Conservation (phyloP, 2,329 filamentous ascomycete species). For the Colletotrichum coccodes region DNA sequence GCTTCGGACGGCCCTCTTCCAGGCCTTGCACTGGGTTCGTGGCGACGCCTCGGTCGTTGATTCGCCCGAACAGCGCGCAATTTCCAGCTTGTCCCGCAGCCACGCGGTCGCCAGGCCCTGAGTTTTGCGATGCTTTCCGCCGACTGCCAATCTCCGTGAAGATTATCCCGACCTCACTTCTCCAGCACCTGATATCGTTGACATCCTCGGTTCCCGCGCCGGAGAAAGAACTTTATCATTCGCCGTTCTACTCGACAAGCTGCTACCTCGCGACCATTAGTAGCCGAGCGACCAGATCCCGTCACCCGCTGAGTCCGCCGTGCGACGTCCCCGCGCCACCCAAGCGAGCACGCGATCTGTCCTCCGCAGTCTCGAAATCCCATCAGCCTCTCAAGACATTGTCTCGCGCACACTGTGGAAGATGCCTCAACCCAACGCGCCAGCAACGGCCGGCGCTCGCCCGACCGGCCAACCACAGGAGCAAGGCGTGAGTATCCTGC, state of each 20-base stretch:
- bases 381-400: neutral
- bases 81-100: constrained; percentile 16
- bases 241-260: constrained; percentile 10
- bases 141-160: neutral
- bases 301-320: constrained; percentile 1
- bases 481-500: constrained; percentile 30
- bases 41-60: constrained; percentile 28
- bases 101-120: neutral
- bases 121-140: constrained; percentile 14
- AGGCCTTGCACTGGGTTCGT: constrained; percentile 20
- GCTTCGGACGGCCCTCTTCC: neutral
- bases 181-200: constrained; percentile 26
- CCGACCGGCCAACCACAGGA: constrained; percentile 21
- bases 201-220: constrained; percentile 11
- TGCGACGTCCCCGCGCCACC: constrained; percentile 8
- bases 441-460: constrained; percentile 12
- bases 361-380: neutral
- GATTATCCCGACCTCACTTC: constrained; percentile 7
- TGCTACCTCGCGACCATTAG: constrained; percentile 8
- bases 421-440: constrained; percentile 29
- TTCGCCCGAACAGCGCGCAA: constrained; percentile 30
- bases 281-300: constrained; percentile 7
- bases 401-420: neutral
- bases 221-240: constrained; percentile 18
- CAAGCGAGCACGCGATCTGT: constrained; percentile 20